Base-by-base conservation (phyloP, 2,329 filamentous ascomycete species). In the Epichloe elymi region DNA sequence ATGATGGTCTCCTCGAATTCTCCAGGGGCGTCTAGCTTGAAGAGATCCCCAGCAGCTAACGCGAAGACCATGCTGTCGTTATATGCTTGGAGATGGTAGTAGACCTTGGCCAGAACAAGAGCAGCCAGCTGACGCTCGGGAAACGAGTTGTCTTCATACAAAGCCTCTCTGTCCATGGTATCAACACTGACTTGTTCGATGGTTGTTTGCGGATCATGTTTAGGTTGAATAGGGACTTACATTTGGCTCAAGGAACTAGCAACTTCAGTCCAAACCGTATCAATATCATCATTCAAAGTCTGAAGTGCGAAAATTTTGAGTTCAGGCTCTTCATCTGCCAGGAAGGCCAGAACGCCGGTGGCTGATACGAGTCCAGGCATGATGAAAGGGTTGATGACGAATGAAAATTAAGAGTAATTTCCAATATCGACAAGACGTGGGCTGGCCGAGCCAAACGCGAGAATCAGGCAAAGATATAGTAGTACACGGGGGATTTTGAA, bases 1-100 rank as follows among this genome's bases (percentile, higher is more conserved):
- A 97, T 90, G 71, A 98, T 97, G 52, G 93, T 98, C 73, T 98
- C 90, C 70, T 98, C 93, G 64, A 95, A 98, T 73, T 98, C 93
- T 69, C 88, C 86, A 49, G 87, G 85, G 50, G 84, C 79, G 63
- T 96, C 87, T 58, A 97, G 80, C 72, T 94, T 88, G 76, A 98
- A 96, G 47, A 95, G 82, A 65, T 96, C 88, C 54, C 93, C 93
- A 23, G 93, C 90, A 53, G 89, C 90, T 44, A 98, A 80, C 56
- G 93, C 93, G 69, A 98, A 97, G 49, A 88, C 86, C 91, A 98
- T 97, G 70, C 91, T 96, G 74, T 98, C 93, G 66, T 96, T 93
- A 74, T 98, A 98, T 67, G 93, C 93, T 71, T 96, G 89, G 49
- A 98, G 82, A 66, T 98, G 93, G 66, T 97, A 98, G 74, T 97